Percentiles rank a stretch among this genome's conserved stretches.
Conservation (phyloP, 371 early-diverging fungal genomes). For the Zancudomyces culisetae region DNA sequence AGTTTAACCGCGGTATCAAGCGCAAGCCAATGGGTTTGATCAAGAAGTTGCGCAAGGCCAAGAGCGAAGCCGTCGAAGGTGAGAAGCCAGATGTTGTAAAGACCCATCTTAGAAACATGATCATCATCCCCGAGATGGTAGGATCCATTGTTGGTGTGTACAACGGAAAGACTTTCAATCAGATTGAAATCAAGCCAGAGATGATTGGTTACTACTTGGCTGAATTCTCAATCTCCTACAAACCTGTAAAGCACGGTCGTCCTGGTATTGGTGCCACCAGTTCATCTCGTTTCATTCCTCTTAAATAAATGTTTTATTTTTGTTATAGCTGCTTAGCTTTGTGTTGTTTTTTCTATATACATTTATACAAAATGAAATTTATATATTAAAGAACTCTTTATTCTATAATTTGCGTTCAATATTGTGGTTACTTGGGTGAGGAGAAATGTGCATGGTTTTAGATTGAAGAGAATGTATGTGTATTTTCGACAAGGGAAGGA, state of each 20-base stretch:
- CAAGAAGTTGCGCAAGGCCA: conserved; percentile 90
- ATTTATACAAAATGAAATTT: too few species aligned
- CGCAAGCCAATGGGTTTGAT: conserved; percentile 91
- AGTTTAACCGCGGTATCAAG: conserved; percentile 92
- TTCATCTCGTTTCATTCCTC: conserved; percentile 77
- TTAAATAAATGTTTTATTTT: conserved; percentile 29
- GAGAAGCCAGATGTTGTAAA: conserved; percentile 95
- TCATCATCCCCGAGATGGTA: conserved; percentile 99
- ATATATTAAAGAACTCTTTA: too few species aligned
- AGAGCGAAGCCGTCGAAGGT: conserved; percentile 66
- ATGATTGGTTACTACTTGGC: conserved; percentile 99
- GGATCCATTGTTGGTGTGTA: conserved; percentile 96
- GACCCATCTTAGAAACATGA: conserved; percentile 99
- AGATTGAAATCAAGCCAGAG: conserved; percentile 99
- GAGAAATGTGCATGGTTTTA: too few species aligned
- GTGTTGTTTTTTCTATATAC: too few species aligned
- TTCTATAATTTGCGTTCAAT: too few species aligned
- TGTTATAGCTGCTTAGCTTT: too few species aligned
- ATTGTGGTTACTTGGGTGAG: too few species aligned
- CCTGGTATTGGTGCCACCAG: conserved; percentile 99
- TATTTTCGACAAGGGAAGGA: too few species aligned
- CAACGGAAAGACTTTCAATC: conserved; percentile 99
- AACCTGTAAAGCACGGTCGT: conserved; percentile 97
- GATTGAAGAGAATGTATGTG: too few species aligned
- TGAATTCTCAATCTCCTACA: conserved; percentile 91